Percentiles rank a stretch among this genome's conserved stretches.
Evolutionary conservation across 2,329 filamentous ascomycete species (phyloP).

Genomic region (Penicillium crustosum): DNA sequence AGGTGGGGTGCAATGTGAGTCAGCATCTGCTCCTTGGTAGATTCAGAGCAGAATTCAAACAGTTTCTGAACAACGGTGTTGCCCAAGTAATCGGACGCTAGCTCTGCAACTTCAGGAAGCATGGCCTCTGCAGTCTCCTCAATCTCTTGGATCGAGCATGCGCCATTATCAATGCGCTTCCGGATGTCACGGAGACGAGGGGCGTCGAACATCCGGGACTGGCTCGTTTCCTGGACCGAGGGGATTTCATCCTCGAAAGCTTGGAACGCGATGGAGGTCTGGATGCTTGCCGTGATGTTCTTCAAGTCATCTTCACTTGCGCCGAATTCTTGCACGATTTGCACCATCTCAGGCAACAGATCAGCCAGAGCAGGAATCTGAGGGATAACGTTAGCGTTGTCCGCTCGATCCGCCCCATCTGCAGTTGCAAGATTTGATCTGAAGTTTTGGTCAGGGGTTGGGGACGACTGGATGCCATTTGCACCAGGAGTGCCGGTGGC

Average conservation of each 20-base stretch:
- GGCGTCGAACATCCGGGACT: conserved; percentile 86
- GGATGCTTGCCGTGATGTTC: conserved; percentile 71
- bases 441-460: conserved; percentile 80
- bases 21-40: conserved; percentile 88
- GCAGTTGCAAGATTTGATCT: conserved; percentile 31
- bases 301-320: conserved; percentile 74
- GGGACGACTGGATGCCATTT: conserved; percentile 83
- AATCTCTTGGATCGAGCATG: conserved; percentile 79
- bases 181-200: conserved; percentile 92
- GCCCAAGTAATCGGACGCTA: conserved; percentile 92
- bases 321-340: conserved; percentile 86
- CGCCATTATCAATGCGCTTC: conserved; percentile 96
- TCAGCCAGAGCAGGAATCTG: conserved; percentile 72
- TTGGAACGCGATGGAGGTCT: conserved; percentile 73
- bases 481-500: conserved; percentile 77
- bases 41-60: conserved; percentile 93
- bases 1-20: conserved; percentile 83
- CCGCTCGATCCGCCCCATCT: conserved; percentile 33
- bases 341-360: conserved; percentile 76
- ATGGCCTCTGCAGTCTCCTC: conserved; percentile 90
- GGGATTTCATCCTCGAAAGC: conserved; percentile 80
- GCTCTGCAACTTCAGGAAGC: conserved; percentile 93
- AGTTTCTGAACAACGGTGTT: conserved; percentile 99
- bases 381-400: conserved; percentile 39
- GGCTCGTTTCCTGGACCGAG: conserved; percentile 81